Conservation (phyloP, 805 yeast species). For the Priceomyces castillae region DNA sequence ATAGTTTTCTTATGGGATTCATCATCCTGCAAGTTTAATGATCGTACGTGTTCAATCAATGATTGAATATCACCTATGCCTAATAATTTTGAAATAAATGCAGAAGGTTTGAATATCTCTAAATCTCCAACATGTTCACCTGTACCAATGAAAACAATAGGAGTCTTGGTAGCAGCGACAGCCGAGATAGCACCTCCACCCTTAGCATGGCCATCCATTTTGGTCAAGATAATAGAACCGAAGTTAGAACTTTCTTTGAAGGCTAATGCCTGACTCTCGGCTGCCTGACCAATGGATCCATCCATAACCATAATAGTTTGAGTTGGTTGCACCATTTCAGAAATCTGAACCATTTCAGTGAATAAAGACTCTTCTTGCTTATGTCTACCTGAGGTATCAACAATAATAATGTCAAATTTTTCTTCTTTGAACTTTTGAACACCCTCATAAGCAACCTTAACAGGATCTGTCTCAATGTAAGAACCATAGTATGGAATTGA, state of each 20-base stretch:
- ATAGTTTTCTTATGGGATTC: slow-evolving; percentile 83
- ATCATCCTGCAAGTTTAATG: slow-evolving; percentile 63
- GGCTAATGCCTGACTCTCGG: slow-evolving; percentile 90
- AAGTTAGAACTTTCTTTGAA: slow-evolving; percentile 90
- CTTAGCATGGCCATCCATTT: slow-evolving; percentile 98
- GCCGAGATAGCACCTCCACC: slow-evolving; percentile 99
- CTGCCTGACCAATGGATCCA: slow-evolving; percentile 98
- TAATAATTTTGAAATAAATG: slow-evolving; percentile 84
- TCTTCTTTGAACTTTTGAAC: slow-evolving; percentile 88
- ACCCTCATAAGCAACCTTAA: slow-evolving; percentile 86
- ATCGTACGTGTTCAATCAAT: slow-evolving; percentile 88
- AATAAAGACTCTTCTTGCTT: slow-evolving; percentile 90
- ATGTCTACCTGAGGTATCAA: slow-evolving; percentile 97
- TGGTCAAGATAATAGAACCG: slow-evolving; percentile 92
- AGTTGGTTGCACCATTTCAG: slow-evolving; percentile 83
- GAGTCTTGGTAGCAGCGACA: slow-evolving; percentile 94
- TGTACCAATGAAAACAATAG: slow-evolving; percentile 94
- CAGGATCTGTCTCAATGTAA: slow-evolving; percentile 94
- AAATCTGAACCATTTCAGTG: slow-evolving; percentile 91
- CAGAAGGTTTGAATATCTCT: slow-evolving; percentile 85
- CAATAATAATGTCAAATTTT: slow-evolving; percentile 88
- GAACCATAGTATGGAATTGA: slow-evolving; percentile 93
- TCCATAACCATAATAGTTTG: slow-evolving; percentile 97
- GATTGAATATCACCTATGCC: slow-evolving; percentile 97
- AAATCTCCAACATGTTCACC: slow-evolving; percentile 96